Evolutionary conservation across 108 stramenopile species (phyloP).

Genomic region (Stephanodiscus minutulus): DNA sequence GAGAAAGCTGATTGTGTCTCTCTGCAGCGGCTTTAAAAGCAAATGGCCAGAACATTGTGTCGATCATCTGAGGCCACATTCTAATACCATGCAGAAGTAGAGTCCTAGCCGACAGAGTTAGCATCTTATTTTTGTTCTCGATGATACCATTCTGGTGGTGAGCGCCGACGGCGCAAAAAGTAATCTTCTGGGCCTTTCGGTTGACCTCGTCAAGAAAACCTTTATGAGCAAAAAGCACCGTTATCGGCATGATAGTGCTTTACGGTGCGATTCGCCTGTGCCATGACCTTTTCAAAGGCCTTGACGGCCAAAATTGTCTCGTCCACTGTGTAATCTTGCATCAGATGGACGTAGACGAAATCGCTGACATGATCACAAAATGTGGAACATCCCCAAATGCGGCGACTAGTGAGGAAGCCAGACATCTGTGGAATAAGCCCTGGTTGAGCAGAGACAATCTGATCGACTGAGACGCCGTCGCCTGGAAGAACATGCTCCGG

Average conservation of each 20-base stretch:
- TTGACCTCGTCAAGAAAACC: too few species aligned
- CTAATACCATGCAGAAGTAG: conserved; percentile 50
- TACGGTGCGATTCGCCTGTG: conserved; percentile 14
- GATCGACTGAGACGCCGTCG: conserved; percentile 7
- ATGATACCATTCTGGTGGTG: too few species aligned
- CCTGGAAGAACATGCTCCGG: conserved; percentile 32
- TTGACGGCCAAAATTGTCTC: conserved; percentile 45
- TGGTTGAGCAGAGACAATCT: background rate
- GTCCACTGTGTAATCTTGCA: conserved; percentile 18
- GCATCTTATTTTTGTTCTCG: too few species aligned
- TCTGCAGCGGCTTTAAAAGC: conserved; percentile 29
- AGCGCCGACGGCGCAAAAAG: too few species aligned
- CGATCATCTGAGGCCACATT: conserved; percentile 43
- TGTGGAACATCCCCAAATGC: background rate
- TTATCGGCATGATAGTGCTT: conserved; percentile 63
- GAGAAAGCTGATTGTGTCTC: background rate
- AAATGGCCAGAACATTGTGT: conserved; percentile 59
- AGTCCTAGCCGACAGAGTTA: conserved; percentile 53
- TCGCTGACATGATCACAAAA: conserved; percentile 15
- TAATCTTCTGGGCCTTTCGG: too few species aligned
- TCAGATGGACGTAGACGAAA: conserved; percentile 40
- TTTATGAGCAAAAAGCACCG: conserved; percentile 51
- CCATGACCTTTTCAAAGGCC: conserved; percentile 46
- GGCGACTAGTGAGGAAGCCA: background rate
- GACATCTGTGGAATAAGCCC: conserved; percentile 19